Conservation (phyloP, 257 asterid genomes). For the Ilex asprella region DNA sequence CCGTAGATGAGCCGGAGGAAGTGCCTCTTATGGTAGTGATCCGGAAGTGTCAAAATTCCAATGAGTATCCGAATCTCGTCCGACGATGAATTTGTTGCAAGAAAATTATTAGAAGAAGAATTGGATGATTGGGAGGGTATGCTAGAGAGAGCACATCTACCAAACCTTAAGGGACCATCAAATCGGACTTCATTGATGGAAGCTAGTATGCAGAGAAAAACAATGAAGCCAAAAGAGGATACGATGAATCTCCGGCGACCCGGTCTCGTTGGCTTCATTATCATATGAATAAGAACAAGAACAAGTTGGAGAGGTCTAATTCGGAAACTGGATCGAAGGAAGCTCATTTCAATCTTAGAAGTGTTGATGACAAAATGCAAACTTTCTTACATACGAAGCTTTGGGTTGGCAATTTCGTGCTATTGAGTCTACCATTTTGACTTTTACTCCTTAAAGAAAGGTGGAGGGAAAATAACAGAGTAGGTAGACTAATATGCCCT, state of each 20-base stretch:
- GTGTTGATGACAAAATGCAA: conserved; percentile 15
- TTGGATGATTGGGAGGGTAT: neutral
- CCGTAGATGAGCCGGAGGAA: conserved; percentile 88
- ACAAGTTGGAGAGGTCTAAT: neutral
- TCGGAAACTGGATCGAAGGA: neutral
- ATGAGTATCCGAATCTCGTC: conserved; percentile 51
- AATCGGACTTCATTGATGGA: conserved; percentile 59
- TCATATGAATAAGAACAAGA: neutral
- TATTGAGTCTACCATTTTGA: conserved; percentile 27
- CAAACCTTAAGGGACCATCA: conserved; percentile 36
- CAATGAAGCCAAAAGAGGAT: conserved; percentile 47
- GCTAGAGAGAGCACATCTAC: conserved; percentile 38
- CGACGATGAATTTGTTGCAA: conserved; percentile 9
- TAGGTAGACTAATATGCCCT: too few relatives aligned
- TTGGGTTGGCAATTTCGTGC: conserved; percentile 39
- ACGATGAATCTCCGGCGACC: conserved; percentile 42
- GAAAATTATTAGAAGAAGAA: conserved; percentile 5
- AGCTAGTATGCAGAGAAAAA: conserved; percentile 62
- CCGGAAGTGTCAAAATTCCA: conserved; percentile 83
- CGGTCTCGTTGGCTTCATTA: conserved; percentile 37
- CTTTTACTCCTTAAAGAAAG: conserved; percentile 36
- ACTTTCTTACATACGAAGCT: conserved; percentile 39
- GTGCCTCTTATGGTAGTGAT: conserved; percentile 81
- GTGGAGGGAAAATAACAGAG: conserved; percentile 4
- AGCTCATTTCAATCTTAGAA: neutral